Evolutionary conservation across 1,139 yeast genomes (phyloP), one percentile per base, ranked within the genome.

Genomic region (Debaryomyces nepalensis): DNA sequence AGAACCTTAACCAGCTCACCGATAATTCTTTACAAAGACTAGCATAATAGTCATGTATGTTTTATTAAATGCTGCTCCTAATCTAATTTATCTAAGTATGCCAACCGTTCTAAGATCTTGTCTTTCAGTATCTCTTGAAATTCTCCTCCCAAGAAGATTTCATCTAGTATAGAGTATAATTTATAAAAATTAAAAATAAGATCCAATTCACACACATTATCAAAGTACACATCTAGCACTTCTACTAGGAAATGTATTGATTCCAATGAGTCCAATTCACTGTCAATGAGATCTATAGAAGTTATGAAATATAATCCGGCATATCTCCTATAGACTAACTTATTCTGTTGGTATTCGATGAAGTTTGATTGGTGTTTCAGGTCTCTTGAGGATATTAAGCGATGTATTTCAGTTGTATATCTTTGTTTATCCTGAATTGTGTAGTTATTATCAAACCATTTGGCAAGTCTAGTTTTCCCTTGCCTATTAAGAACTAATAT

Each of bases 121-220:
- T 67, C 67, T 59, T 83, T 85, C 59, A 84, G 84, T 6, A 84
- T 82, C 58, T 85, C 91, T 54, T 83, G 87, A 15, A 87, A 69
- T 58, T 87, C 95, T 7, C 96, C 96, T 7, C 88, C 91, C 40
- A 84, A 60, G 58, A 81, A 85, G 55, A 87, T 73, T 58, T 87
- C 95, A 59, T 87, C 95, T 47, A 87, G 59, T 9, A 87, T 81
- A 48, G 73, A 70, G 59, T 87, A 84, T 19, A 85, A 77, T 59
- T 83, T 85, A 65, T 82, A 81, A 61, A 87, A 87, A 60, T 86
- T 86, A 66, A 87, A 87, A 16, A 88, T 90, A 45, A 88, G 75
- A 61, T 93, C 99, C 53, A 93, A 74, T 65, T 93, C 99, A 66
- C 98, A 91, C n/a, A 93, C 99, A 56, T 85, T 90, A 49, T 79